phyloP scores from a whole-genome alignment of 768 basidiomycete species.

The Tylopilus subfusipes region DNA sequence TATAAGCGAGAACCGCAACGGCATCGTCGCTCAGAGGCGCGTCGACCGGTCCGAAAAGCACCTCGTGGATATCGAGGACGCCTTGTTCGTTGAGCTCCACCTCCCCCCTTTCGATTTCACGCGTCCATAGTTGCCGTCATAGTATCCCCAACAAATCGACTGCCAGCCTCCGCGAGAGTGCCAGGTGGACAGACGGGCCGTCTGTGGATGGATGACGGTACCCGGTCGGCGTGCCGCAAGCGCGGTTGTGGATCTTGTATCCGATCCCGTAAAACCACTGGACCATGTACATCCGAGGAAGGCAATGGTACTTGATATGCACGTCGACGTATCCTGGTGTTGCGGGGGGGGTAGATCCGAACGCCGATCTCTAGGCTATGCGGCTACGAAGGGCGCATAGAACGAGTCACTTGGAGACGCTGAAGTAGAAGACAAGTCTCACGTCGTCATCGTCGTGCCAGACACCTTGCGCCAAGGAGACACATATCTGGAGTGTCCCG shows the following conservation, averaged over 20 bases:
- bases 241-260: not conserved
- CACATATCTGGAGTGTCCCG: conserved; percentile 10
- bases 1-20: no score
- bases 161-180: conserved; percentile 9
- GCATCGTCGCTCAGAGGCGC: not conserved
- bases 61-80: conserved; percentile 2
- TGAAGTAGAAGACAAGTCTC: not conserved
- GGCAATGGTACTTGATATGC: conserved; percentile 13
- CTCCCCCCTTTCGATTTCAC: no score
- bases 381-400: not conserved
- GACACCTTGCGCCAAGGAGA: not conserved
- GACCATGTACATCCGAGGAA: not conserved
- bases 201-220: no score
- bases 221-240: no score
- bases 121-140: no score
- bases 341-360: conserved; percentile 6
- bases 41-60: conserved; percentile 9
- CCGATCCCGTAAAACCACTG: conserved; percentile 13
- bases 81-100: conserved; percentile 3
- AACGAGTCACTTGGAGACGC: not conserved
- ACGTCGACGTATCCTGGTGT: conserved; percentile 16
- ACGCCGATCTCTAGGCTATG: not conserved
- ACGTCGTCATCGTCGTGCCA: not conserved
- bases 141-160: conserved; percentile 8
- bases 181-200: not conserved